phyloP scores from a whole-genome alignment of 345 rosid species.

The Eucalyptus sp. region DNA sequence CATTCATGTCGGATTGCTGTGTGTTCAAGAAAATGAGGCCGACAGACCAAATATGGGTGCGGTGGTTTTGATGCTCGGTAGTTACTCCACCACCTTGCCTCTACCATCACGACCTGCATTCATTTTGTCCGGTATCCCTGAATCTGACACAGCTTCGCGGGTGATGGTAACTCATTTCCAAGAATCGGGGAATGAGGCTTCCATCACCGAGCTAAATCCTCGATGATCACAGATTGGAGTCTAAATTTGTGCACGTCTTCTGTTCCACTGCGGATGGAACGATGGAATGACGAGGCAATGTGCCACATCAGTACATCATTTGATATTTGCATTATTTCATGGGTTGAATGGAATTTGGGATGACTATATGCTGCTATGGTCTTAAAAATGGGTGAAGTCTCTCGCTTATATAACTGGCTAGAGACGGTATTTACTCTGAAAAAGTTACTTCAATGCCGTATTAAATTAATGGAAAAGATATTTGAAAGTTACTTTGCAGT shows the following conservation, averaged over 20 bases:
- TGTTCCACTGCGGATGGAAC: neutral
- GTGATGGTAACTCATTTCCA: neutral
- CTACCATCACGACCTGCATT: neutral
- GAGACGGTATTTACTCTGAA: neutral
- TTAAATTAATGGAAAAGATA: too few species aligned
- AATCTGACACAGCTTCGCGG: neutral
- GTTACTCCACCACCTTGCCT: neutral
- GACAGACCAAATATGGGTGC: neutral
- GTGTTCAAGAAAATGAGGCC: neutral
- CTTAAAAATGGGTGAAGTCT: neutral
- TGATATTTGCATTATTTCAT: neutral
- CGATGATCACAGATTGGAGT: neutral
- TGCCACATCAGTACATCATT: neutral
- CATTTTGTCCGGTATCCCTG: neutral
- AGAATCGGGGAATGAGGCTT: neutral
- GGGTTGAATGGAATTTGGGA: neutral
- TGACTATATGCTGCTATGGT: neutral
- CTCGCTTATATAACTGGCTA: rapidly evolving
- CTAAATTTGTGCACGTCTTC: neutral
- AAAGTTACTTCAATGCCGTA: neutral
- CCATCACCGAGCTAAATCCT: neutral
- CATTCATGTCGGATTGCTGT: neutral
- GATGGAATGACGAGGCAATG: neutral
- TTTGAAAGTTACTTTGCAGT: neutral
- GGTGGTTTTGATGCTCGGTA: neutral